These are phyloP conservation scores for Oryza nivara DNA, from an alignment of 176 grass and related monocot species.

Conservation along the genomic window DNA sequence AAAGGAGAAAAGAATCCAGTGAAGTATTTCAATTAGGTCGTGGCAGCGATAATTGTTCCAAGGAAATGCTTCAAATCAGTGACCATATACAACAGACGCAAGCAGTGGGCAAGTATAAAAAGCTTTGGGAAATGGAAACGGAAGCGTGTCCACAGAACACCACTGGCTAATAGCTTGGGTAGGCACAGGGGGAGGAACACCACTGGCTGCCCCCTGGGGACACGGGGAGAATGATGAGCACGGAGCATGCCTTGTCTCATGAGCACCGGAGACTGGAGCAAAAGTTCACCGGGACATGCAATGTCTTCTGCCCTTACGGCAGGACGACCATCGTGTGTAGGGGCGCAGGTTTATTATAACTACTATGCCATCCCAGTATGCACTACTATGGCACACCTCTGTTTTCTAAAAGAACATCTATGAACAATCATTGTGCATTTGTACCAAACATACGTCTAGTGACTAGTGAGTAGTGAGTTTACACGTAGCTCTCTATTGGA, in stretches of 20 bases:
- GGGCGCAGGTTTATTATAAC: conserved; percentile 1
- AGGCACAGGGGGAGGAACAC: background rate
- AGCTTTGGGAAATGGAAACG: too few relatives aligned
- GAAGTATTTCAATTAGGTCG: too few relatives aligned
- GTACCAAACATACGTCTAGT: background rate
- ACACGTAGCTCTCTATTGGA: background rate
- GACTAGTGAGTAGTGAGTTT: background rate
- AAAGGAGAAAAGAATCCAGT: too few relatives aligned
- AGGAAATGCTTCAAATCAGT: too few relatives aligned
- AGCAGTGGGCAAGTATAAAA: too few relatives aligned
- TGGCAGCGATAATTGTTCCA: too few relatives aligned
- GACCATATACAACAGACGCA: too few relatives aligned
- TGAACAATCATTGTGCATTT: background rate
- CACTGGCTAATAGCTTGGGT: background rate
- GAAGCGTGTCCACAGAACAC: background rate
- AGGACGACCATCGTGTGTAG: conserved; percentile 1
- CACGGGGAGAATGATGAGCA: conserved; percentile 38
- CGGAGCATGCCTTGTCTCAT: conserved; percentile 41
- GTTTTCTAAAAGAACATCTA: background rate
- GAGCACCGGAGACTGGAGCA: conserved; percentile 28
- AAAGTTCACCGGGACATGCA: conserved; percentile 19
- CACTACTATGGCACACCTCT: background rate
- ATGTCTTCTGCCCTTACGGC: conserved; percentile 10
- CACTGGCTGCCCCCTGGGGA: conserved; percentile 1
- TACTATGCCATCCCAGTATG: background rate